phyloP scores from a whole-genome alignment of 192 early-diverging fungal genomes.

The Coemansia sp. region DNA sequence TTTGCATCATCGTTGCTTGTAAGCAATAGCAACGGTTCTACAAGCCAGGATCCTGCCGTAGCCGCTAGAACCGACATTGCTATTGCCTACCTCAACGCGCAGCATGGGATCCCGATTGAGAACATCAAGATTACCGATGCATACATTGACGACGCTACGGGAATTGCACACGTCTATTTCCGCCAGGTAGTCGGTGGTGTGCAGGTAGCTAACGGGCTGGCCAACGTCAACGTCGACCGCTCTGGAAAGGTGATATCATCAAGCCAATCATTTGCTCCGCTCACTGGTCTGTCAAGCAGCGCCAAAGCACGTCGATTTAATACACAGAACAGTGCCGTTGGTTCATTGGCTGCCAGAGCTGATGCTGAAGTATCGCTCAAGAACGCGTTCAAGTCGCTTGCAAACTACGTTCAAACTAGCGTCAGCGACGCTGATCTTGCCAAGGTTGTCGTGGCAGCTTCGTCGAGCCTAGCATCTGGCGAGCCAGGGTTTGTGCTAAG shows the following conservation, averaged over 20 bases:
- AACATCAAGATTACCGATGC: conserved; percentile 8
- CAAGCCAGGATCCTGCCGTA: not conserved
- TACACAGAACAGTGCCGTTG: not conserved
- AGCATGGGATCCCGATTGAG: not conserved
- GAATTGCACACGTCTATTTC: conserved; percentile 65
- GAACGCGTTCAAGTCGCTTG: conserved; percentile 37
- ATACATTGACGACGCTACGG: conserved; percentile 43
- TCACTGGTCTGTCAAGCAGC: not conserved
- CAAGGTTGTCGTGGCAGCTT: conserved; percentile 65
- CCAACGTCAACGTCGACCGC: conserved; percentile 57
- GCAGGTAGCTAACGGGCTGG: conserved; percentile 60
- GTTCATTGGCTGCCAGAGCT: conserved; percentile 4
- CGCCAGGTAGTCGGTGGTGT: conserved; percentile 56
- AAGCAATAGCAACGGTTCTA: not conserved
- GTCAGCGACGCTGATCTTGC: conserved; percentile 61
- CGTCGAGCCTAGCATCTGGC: conserved; percentile 42
- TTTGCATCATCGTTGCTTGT: conserved; percentile 2
- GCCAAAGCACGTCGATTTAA: not conserved
- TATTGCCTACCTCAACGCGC: conserved; percentile 7
- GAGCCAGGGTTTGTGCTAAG: conserved; percentile 5
- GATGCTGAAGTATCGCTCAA: not conserved
- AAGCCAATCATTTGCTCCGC: conserved; percentile 35
- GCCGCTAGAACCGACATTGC: not conserved
- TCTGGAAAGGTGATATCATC: conserved; percentile 44
- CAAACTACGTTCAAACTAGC: conserved; percentile 73